Base-by-base conservation (phyloP, 306 rosid genomes). In the Cajanus cajan region DNA sequence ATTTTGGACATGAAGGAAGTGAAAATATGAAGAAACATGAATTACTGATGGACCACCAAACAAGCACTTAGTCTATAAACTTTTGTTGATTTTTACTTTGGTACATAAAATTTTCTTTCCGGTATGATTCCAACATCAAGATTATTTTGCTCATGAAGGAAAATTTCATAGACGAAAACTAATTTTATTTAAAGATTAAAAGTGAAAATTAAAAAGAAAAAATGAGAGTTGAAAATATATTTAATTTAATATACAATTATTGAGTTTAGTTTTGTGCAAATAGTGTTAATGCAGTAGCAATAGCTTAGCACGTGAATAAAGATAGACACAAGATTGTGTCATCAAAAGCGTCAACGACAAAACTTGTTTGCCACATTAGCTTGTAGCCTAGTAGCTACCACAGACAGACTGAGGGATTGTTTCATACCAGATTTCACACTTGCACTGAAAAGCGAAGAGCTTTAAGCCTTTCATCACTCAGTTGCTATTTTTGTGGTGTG, bases 271-370 rank as follows among this genome's bases (percentile, higher is more conserved):
- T 21, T 73, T 4, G 18, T 18, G 50, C 65, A 71, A 36, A 4
- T 19, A 18, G 54, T 41, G 12, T 13, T 21, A 21, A 12, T 40
- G 71, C 19, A 36, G 39, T 54, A 36, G 37, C 22, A 37, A 24
- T 54, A 37, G 54, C 54, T 4, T 73, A 37, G 15, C 67, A 55
- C 78, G 2, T 73, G 67, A 52, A 54, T 73, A 54, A 14, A 73
- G 54, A 73, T 3, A 37, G 7, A 15, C 40, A 2, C 4, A 21
- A 54, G 78, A 41, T 13, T 19, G 40, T 62, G 78, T 13, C 37
- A 55, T 22, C 54, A 37, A 41, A 73, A 73, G 52, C 14, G 19
- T 52, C 78, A 36, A 72, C 39, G 24, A 54, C 66, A 72, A 37
- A 19, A 44, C 40, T 21, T 73, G 78, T 54, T 14, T 39, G 78